Evolutionary conservation across 352 stramenopile genomes (phyloP), one percentile per base, ranked within the genome.

Genomic region (Pythium pectinolyticum): DNA sequence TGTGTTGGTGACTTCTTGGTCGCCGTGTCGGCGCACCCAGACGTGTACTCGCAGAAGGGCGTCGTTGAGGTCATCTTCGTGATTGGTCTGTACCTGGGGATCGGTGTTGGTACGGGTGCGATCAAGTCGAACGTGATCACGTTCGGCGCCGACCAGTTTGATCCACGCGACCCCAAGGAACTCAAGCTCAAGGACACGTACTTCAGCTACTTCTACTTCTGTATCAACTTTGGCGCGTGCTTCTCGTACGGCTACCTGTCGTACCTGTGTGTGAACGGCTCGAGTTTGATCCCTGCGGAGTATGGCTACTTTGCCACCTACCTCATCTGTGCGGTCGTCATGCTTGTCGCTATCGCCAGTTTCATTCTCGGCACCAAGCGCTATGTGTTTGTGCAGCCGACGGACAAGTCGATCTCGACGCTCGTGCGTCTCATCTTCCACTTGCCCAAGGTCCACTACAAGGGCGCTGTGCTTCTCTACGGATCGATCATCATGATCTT

Each of bases 191-290:
- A 92, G 56, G 73, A 90, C 31, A 81, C 83, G 27, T 97, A 96
- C 54, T 97, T 97, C 72, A 90, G 76, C 64, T 97, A 92, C 61
- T 97, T 97, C 71, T 96, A 97, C 77, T 92, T 89, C 61, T 82
- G 91, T 41, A 94, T 97, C 63, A 97, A 97, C 66, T 70, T 96
- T 46, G 91, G 91, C 54, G 88, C 91, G 20, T 84, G 96, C 60
- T 90, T 97, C 52, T 95, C 88, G 41, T 97, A 96, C 72, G 89
- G 85, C 9, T 93, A 97, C 54, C 68, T 97, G 2, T 94, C 87
- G 15, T 82, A 95, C 37, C 75, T 97, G 0, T 97, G 86, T 61
- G 87, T 97, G 6, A 76, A 96, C 69, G 91, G 91, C 17, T 80
- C 86, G 0, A 78, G 80, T 1, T 57, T 82, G 1, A 93, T 96